Conservation (phyloP, 2,329 filamentous ascomycete genomes). For the Neophaeococcomyces aloes region DNA sequence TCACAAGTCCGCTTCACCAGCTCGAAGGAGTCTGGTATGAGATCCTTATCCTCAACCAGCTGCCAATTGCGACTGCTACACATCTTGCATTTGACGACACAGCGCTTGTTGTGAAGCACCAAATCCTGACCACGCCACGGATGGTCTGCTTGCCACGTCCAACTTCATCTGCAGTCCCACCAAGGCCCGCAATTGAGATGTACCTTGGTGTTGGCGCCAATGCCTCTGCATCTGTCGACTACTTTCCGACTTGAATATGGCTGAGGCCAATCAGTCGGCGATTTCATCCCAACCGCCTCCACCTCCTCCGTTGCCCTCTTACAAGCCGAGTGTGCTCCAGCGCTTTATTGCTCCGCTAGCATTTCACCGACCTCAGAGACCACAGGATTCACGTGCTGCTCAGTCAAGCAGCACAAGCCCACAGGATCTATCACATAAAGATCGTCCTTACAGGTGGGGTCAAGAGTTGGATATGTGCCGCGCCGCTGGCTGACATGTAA, state of each 20-base stretch:
- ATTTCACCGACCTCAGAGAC: slow-evolving; percentile 7
- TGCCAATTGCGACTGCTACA: background rate
- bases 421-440: slow-evolving; percentile 1
- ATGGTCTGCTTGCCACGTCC: background rate
- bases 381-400: slow-evolving; percentile 1
- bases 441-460: slow-evolving; percentile 4
- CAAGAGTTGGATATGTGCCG: background rate
- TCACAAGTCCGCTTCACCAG: background rate
- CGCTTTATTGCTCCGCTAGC: slow-evolving; percentile 21
- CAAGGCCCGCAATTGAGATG: slow-evolving; percentile 3
- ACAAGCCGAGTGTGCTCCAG: slow-evolving; percentile 18
- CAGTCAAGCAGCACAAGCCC: slow-evolving; percentile 6
- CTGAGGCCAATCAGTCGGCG: slow-evolving; percentile 6
- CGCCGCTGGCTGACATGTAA: background rate
- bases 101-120: background rate
- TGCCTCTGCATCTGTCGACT: background rate
- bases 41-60: background rate
- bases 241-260: slow-evolving; percentile 9
- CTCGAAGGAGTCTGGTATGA: background rate
- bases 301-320: slow-evolving; percentile 24
- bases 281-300: slow-evolving; percentile 11
- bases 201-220: slow-evolving; percentile 1
- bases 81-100: background rate
- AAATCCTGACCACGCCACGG: background rate
- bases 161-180: background rate